Base-by-base conservation (phyloP, 164 flowering plant species). In the Macadamia integrifolia region DNA sequence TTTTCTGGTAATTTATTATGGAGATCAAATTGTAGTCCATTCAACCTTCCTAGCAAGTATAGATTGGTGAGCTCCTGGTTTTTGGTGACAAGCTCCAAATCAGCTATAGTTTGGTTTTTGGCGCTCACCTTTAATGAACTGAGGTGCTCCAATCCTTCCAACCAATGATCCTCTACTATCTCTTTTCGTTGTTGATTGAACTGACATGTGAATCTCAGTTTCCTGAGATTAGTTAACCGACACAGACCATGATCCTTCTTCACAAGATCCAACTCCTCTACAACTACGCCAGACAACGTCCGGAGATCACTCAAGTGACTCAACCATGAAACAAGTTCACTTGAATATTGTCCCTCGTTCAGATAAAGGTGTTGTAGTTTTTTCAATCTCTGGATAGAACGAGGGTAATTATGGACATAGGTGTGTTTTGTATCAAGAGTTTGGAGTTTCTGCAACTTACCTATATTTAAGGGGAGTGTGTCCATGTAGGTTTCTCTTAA, bases 401-500 rank as follows among this genome's bases (percentile, higher is more conserved):
- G 40, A 23, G 66, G 68, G 14, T 60, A 0, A 7, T 7, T 17
- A 14, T 31, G 62, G 53, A 59, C n/a, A 29, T 17, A 3, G 9
- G 30, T 28, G 14, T 42, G 3, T 1, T 11, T 6, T 43, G 40
- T 17, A 30, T 58, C 48, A 7, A 75, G 43, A 18, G 71, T 70
- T 49, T 68, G 69, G 23, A 76, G 64, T 50, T 71, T 60, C 30
- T 14, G 14, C 32, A 76, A 52, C 3, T 72, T 58, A 18, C 72
- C 48, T 6, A 76, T 17, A 18, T 64, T 60, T 13, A 55, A n/a
- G 6, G 78, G 78, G 48, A 76, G 70, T 2, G 6, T 18, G n/a
- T 59, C 59, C 12, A 61, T 42, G 44, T 31, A 64, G 28, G 78
- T 71, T 30, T 70, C 42, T 53, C 78, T 71, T 50, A 76, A 44